These are phyloP conservation scores for Populus hybrid DNA, from an alignment of 441 rosid species.

Conservation along the genomic window DNA sequence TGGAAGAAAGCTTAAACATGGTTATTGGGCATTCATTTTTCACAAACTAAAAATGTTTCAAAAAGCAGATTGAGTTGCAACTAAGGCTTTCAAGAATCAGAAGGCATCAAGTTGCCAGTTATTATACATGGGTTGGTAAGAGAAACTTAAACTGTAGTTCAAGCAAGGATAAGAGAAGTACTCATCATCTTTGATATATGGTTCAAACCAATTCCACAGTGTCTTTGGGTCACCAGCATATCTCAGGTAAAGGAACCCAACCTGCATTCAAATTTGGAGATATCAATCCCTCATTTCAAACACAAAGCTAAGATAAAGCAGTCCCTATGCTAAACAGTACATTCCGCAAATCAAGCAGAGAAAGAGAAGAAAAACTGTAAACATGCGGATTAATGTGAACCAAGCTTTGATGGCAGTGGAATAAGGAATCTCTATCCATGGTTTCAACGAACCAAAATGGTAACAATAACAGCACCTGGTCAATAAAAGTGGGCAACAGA, in stretches of 20 bases:
- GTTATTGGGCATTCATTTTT: not conserved
- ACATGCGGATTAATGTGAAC: conserved; percentile 10
- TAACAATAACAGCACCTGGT: conserved; percentile 15
- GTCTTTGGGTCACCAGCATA: conserved; percentile 92
- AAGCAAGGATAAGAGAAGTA: conserved; percentile 22
- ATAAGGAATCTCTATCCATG: conserved; percentile 8
- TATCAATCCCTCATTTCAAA: conserved; percentile 26
- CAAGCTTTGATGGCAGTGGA: conserved; percentile 15
- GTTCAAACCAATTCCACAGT: no score
- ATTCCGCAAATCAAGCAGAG: conserved; percentile 11
- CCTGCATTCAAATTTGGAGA: conserved; percentile 40
- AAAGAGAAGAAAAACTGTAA: not conserved
- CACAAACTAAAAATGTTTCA: not conserved
- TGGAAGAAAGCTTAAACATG: not conserved
- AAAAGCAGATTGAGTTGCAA: not conserved
- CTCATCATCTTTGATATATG: conserved; percentile 90
- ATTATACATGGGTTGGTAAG: not conserved
- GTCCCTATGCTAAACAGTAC: conserved; percentile 10
- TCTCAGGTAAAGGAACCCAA: conserved; percentile 95
- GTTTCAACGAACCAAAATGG: conserved; percentile 16
- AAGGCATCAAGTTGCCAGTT: not conserved
- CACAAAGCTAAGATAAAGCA: conserved; percentile 13
- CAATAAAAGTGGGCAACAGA: conserved; percentile 3
- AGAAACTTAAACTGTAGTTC: not conserved
- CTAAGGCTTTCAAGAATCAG: not conserved